Percentiles rank a stretch among this genome's conserved stretches.
phyloP scores from a whole-genome alignment of 148 eudicot genomes.

The Fallopia convolvulus region DNA sequence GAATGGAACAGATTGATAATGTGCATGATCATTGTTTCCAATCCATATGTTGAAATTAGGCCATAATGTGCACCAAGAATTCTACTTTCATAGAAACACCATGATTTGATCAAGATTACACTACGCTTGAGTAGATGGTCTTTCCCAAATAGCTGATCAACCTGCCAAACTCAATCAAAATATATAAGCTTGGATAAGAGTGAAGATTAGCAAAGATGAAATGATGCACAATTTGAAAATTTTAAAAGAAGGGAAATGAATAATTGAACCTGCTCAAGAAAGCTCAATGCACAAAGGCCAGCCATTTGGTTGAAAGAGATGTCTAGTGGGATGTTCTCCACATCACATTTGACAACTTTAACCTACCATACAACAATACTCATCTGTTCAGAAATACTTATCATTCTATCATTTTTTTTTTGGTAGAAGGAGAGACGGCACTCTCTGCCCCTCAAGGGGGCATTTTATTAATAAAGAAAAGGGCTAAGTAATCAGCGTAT shows the following conservation, averaged over 20 bases:
- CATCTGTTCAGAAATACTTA: no score
- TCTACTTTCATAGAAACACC: constrained; percentile 61
- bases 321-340: constrained; percentile 35
- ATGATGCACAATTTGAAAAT: background rate
- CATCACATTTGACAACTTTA: constrained; percentile 39
- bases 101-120: constrained; percentile 46
- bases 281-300: constrained; percentile 36
- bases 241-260: background rate
- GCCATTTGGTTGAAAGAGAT: constrained; percentile 49
- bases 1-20: constrained; percentile 36
- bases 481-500: no score
- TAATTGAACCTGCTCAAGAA: constrained; percentile 36
- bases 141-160: constrained; percentile 36
- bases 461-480: no score
- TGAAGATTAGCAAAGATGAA: background rate
- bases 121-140: constrained; percentile 54
- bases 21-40: constrained; percentile 44
- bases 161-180: constrained; percentile 18
- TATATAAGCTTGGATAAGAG: background rate
- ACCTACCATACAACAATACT: constrained; percentile 20
- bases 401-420: no score
- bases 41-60: constrained; percentile 50
- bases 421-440: no score
- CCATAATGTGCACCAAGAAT: constrained; percentile 46
- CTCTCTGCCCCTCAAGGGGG: no score